Evolutionary conservation across 2,329 filamentous ascomycete species (phyloP).

Genomic region (Colletotrichum sp.): DNA sequence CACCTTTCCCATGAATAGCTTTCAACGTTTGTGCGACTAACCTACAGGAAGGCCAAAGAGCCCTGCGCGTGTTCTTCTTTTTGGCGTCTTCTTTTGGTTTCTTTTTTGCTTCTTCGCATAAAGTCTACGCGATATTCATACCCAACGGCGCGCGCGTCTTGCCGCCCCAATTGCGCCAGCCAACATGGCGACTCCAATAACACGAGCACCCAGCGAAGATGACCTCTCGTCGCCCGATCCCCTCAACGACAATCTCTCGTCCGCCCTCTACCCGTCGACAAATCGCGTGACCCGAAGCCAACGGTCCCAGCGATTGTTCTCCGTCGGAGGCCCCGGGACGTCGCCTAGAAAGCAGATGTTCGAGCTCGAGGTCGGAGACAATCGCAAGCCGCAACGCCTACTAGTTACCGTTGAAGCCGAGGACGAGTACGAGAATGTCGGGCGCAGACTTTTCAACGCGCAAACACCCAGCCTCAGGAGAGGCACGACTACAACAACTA

Average conservation of each 20-base stretch:
- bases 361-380: slow-evolving; percentile 59
- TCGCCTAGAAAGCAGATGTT: slow-evolving; percentile 64
- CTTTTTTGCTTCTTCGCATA: not conserved
- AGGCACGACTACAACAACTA: slow-evolving; percentile 51
- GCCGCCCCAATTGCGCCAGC: slow-evolving; percentile 19
- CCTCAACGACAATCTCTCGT: slow-evolving; percentile 44
- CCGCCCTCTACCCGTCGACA: slow-evolving; percentile 38
- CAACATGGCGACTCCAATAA: slow-evolving; percentile 35
- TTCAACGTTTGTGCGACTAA: slow-evolving; percentile 3
- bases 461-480: slow-evolving; percentile 46
- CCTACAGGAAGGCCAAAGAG: not conserved
- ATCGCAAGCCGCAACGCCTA: slow-evolving; percentile 54
- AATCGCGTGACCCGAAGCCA: slow-evolving; percentile 46
- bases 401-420: slow-evolving; percentile 62
- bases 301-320: slow-evolving; percentile 41
- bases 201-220: slow-evolving; percentile 35
- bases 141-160: not conserved
- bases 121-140: not conserved
- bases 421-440: slow-evolving; percentile 24
- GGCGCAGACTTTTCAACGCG: slow-evolving; percentile 49
- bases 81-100: not conserved
- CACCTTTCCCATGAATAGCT: slow-evolving; percentile 13
- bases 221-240: slow-evolving; percentile 58
- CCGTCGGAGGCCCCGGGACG: slow-evolving; percentile 31
- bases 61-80: not conserved